Conservation (phyloP, 495 filamentous ascomycete species). For the Sordaria brevicollis region DNA sequence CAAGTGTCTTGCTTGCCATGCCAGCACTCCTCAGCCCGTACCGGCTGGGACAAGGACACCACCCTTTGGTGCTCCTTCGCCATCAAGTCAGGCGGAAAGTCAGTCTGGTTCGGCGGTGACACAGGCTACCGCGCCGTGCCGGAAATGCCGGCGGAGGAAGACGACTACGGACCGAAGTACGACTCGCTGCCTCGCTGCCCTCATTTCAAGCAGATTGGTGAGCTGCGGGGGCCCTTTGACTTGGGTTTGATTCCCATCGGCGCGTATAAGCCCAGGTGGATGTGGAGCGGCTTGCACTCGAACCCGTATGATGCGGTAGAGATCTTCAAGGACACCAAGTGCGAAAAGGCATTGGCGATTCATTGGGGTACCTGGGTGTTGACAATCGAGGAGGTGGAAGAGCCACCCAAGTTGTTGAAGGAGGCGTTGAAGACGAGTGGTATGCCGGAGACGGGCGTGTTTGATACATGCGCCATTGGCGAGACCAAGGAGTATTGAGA, state of each 20-base stretch:
- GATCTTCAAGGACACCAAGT: constrained; percentile 83
- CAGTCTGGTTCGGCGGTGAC: constrained; percentile 67
- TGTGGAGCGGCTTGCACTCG: constrained; percentile 74
- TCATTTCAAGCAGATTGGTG: constrained; percentile 78
- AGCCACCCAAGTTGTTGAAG: constrained; percentile 68
- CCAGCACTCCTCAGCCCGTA: constrained; percentile 71
- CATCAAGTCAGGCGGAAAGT: constrained; percentile 62
- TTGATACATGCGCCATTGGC: constrained; percentile 82
- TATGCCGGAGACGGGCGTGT: constrained; percentile 65
- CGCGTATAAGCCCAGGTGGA: constrained; percentile 70
- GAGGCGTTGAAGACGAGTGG: constrained; percentile 63
- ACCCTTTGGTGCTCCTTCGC: constrained; percentile 89
- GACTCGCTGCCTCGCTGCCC: constrained; percentile 64
- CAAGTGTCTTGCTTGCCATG: constrained; percentile 72
- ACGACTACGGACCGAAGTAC: constrained; percentile 65
- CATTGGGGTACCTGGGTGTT: constrained; percentile 94
- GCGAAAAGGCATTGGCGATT: constrained; percentile 74
- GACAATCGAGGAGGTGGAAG: constrained; percentile 75
- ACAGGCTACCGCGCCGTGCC: constrained; percentile 79
- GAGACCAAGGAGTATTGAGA: constrained; percentile 66
- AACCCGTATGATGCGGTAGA: constrained; percentile 83
- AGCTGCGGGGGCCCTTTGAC: constrained; percentile 77
- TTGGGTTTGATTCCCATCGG: constrained; percentile 92
- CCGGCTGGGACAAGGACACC: constrained; percentile 52
- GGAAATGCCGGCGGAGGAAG: constrained; percentile 41